Evolutionary conservation across 371 early-diverging fungal genomes (phyloP).

Genomic region (Mucor plumbeus): DNA sequence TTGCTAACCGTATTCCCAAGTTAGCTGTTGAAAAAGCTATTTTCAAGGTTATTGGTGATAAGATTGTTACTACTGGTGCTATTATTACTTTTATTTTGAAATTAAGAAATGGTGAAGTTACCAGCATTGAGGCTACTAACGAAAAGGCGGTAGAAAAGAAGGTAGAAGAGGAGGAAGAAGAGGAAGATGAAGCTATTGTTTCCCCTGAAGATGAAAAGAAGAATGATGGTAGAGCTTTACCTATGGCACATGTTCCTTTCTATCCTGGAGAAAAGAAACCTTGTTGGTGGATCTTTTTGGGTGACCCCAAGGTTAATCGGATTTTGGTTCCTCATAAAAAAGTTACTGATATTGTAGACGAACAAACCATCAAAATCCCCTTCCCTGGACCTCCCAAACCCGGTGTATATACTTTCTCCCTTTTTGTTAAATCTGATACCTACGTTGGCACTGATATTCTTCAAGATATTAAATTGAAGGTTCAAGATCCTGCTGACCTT

Average conservation of each 20-base stretch:
- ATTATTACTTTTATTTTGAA: slow-evolving; percentile 80
- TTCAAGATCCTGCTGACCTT: slow-evolving; percentile 71
- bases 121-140: slow-evolving; percentile 22
- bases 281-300: slow-evolving; percentile 93
- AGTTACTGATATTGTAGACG: slow-evolving; percentile 76
- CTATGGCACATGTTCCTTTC: slow-evolving; percentile 71
- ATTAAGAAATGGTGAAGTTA: slow-evolving; percentile 46
- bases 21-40: slow-evolving; percentile 75
- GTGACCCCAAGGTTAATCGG: slow-evolving; percentile 82
- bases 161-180: slow-evolving; percentile 46
- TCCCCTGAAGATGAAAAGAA: slow-evolving; percentile 43
- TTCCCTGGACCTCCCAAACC: slow-evolving; percentile 94
- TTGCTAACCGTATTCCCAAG: slow-evolving; percentile 79
- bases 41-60: slow-evolving; percentile 82
- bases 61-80: slow-evolving; percentile 78
- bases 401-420: slow-evolving; percentile 82
- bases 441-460: slow-evolving; percentile 82
- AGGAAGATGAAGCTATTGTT: slow-evolving; percentile 34
- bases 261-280: slow-evolving; percentile 78
- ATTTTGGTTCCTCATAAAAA: slow-evolving; percentile 80
- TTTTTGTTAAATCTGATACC: slow-evolving; percentile 89
- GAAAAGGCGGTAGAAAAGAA: slow-evolving; percentile 22
- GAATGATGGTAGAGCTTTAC: slow-evolving; percentile 28
- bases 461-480: slow-evolving; percentile 75
- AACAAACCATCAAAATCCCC: slow-evolving; percentile 77